These are phyloP conservation scores for Phytophthora fragariaefolia DNA, from an alignment of 352 stramenopile species.

Conservation along the genomic window DNA sequence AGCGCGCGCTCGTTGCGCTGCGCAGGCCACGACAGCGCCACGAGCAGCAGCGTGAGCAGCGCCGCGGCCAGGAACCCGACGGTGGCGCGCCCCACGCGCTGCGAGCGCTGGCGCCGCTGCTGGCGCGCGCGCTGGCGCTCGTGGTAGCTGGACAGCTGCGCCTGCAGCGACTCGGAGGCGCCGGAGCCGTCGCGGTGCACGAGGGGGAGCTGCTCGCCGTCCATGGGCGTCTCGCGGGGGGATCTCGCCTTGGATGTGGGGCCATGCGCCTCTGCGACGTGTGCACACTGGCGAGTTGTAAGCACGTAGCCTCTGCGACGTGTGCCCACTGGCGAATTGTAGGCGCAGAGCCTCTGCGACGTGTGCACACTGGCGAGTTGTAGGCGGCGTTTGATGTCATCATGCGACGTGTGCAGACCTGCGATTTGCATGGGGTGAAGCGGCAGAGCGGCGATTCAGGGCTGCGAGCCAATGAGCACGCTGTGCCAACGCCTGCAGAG, in stretches of 20 bases:
- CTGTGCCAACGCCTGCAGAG: constrained; percentile 23
- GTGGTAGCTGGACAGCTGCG: constrained; percentile 44
- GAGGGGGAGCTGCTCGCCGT: constrained; percentile 42
- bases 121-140: constrained; percentile 31
- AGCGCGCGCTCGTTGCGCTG: constrained; percentile 37
- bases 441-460: neutral
- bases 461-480: constrained; percentile 7
- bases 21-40: constrained; percentile 47
- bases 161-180: constrained; percentile 35
- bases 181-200: constrained; percentile 30
- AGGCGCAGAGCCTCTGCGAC: constrained; percentile 26
- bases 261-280: constrained; percentile 25
- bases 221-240: constrained; percentile 9
- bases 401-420: too few species aligned
- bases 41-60: constrained; percentile 41
- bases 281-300: constrained; percentile 28
- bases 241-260: neutral
- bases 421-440: too few species aligned
- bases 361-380: constrained; percentile 27
- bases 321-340: too few species aligned
- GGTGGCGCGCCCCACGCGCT: constrained; percentile 43
- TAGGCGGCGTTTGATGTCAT: too few species aligned
- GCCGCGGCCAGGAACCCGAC: constrained; percentile 42
- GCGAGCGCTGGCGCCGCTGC: constrained; percentile 27
- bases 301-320: too few species aligned